These are phyloP conservation scores for Teunomyces aglyptinius DNA, from an alignment of 805 yeast genomes.

Conservation along the genomic window DNA sequence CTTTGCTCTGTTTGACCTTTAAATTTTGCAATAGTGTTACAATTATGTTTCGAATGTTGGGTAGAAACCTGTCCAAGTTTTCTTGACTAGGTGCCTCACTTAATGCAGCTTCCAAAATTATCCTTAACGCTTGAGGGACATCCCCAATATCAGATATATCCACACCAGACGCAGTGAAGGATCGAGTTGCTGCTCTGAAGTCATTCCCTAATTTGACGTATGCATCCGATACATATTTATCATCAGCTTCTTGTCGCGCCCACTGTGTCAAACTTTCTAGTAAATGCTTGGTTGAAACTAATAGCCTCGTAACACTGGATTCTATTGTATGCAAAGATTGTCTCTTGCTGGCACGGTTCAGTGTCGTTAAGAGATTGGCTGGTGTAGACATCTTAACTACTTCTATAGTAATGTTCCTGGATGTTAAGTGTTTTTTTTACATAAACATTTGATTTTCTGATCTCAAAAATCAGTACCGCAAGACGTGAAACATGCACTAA, in stretches of 20 bases:
- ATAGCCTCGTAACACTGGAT: slow-evolving; percentile 70
- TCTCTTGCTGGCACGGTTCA: slow-evolving; percentile 10
- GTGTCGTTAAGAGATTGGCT: slow-evolving; percentile 5
- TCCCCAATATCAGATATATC: slow-evolving; percentile 84
- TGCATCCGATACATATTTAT: slow-evolving; percentile 81
- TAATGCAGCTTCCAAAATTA: slow-evolving; percentile 80
- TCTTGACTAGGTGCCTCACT: slow-evolving; percentile 83
- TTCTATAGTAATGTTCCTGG: neutral
- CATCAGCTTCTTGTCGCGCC: slow-evolving; percentile 81
- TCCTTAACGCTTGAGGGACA: slow-evolving; percentile 79
- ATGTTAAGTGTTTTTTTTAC: neutral
- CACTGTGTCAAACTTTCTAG: slow-evolving; percentile 86
- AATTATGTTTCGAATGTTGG: slow-evolving; percentile 81
- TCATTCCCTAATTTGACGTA: slow-evolving; percentile 93
- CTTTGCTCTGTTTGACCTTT: slow-evolving; percentile 71
- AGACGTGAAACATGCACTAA: neutral
- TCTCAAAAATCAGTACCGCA: slow-evolving; percentile 3
- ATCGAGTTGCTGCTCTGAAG: slow-evolving; percentile 79
- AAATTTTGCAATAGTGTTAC: slow-evolving; percentile 75
- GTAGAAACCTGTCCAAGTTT: slow-evolving; percentile 75
- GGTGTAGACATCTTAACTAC: slow-evolving; percentile 9
- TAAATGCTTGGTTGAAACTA: slow-evolving; percentile 85
- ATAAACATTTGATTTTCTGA: neutral
- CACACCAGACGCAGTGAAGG: slow-evolving; percentile 75
- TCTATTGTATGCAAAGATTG: slow-evolving; percentile 56